Conservation (phyloP, 2,329 filamentous ascomycete species). For the Stemphylium vesicarium region DNA sequence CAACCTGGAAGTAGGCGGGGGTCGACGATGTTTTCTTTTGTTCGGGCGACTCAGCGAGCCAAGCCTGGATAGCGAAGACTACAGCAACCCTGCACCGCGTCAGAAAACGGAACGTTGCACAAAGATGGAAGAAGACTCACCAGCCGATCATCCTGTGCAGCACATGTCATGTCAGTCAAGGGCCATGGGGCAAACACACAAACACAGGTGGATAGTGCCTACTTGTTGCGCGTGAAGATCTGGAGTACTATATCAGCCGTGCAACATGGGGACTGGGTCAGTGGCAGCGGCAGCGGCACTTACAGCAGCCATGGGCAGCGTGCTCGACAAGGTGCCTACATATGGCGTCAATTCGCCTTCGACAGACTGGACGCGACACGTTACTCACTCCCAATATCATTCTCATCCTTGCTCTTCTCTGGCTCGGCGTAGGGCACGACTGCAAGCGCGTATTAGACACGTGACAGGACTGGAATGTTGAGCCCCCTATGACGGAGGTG, state of each 20-base stretch:
- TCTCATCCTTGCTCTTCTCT: conserved; percentile 65
- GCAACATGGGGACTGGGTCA: conserved; percentile 17
- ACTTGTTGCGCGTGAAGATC: conserved; percentile 93
- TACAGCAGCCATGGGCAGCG: conserved; percentile 90
- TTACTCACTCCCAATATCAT: conserved; percentile 72
- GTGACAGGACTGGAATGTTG: conserved; percentile 26
- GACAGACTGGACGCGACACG: background rate
- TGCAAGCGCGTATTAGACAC: conserved; percentile 51
- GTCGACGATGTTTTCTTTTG: conserved; percentile 69
- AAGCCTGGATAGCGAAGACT: conserved; percentile 75
- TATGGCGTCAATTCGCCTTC: conserved; percentile 4
- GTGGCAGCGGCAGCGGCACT: conserved; percentile 40
- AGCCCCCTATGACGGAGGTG: conserved; percentile 9
- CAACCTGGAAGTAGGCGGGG: conserved; percentile 75
- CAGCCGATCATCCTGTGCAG: conserved; percentile 67
- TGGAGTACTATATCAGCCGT: conserved; percentile 46
- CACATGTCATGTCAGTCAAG: conserved; percentile 24
- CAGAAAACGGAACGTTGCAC: conserved; percentile 17
- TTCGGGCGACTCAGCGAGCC: conserved; percentile 77
- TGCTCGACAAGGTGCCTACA: conserved; percentile 70
- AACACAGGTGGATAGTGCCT: conserved; percentile 32
- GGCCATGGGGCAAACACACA: conserved; percentile 10
- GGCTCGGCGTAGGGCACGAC: conserved; percentile 90
- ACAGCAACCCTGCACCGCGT: conserved; percentile 67
- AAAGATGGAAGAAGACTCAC: conserved; percentile 47